A percentile compares a stretch with the other conserved stretches of the same genome.
phyloP scores from a whole-genome alignment of 2,329 filamentous ascomycete species.

The Fusarium denticulatum region DNA sequence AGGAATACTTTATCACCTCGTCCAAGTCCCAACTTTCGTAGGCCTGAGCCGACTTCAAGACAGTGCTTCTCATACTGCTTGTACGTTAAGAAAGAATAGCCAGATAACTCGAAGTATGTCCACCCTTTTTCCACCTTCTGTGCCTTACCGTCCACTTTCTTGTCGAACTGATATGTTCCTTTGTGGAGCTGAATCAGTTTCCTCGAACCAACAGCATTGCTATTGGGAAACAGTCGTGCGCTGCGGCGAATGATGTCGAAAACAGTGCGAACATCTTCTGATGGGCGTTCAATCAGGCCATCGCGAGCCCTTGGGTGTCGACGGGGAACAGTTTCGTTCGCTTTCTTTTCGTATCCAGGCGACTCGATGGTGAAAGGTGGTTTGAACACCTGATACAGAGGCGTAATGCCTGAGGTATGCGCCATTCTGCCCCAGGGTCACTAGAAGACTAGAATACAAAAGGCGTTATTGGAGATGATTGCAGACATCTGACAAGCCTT shows the following conservation, averaged over 20 bases:
- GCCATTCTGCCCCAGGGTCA: not conserved
- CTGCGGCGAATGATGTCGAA: slow-evolving; percentile 80
- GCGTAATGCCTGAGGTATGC: slow-evolving; percentile 52
- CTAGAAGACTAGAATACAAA: not conserved
- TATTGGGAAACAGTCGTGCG: slow-evolving; percentile 68
- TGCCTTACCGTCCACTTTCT: slow-evolving; percentile 82
- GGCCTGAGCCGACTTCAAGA: slow-evolving; percentile 74
- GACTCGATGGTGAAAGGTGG: slow-evolving; percentile 80
- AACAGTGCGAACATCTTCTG: slow-evolving; percentile 76
- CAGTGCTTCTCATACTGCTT: slow-evolving; percentile 78
- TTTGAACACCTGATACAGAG: slow-evolving; percentile 69
- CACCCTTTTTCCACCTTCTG: slow-evolving; percentile 87
- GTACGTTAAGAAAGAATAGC: slow-evolving; percentile 80
- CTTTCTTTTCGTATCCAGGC: slow-evolving; percentile 70
- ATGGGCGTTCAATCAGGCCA: slow-evolving; percentile 71
- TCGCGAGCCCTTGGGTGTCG: slow-evolving; percentile 77
- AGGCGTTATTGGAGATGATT: not conserved
- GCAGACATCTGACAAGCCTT: no score
- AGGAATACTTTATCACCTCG: slow-evolving; percentile 76
- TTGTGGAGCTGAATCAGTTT: slow-evolving; percentile 79
- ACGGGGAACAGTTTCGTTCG: slow-evolving; percentile 85
- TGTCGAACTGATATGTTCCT: slow-evolving; percentile 88
- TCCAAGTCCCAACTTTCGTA: slow-evolving; percentile 77
- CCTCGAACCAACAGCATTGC: slow-evolving; percentile 74
- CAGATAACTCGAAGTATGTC: slow-evolving; percentile 85